Conservation (phyloP, 1,284 basidiomycete genomes). For the Exobasidium cylindrosporum region DNA sequence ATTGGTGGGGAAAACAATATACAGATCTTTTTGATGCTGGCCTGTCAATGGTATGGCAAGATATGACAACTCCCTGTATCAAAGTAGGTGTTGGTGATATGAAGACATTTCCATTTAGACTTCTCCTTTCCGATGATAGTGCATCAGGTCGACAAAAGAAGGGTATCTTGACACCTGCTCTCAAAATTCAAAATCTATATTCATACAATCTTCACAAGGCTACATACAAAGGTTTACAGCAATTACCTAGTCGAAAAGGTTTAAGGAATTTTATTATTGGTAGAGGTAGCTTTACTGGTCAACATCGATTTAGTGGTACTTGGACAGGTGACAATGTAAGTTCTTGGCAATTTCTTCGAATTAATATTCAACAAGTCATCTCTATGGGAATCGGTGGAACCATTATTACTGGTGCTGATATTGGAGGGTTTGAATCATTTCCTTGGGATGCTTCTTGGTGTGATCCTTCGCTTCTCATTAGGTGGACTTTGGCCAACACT, state of each 20-base stretch:
- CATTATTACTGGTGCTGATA: slow-evolving; percentile 7
- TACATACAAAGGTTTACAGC: slow-evolving; percentile 3
- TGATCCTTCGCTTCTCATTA: slow-evolving; percentile 6
- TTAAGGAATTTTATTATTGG: slow-evolving; percentile 10
- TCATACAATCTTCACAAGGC: slow-evolving; percentile 13
- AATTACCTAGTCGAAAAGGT: neutral
- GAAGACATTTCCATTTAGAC: slow-evolving; percentile 11
- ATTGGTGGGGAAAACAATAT: slow-evolving; percentile 16
- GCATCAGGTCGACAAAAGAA: neutral
- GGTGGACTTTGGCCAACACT: slow-evolving; percentile 5
- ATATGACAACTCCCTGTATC: slow-evolving; percentile 12
- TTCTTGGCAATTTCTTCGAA: slow-evolving; percentile 4
- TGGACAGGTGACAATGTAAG: slow-evolving; percentile 11
- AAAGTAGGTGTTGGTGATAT: slow-evolving; percentile 9
- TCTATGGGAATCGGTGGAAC: slow-evolving; percentile 9
- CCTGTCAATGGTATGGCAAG: slow-evolving; percentile 14
- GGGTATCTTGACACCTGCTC: neutral
- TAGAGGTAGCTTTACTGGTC: slow-evolving; percentile 10
- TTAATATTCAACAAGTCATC: slow-evolving; percentile 11
- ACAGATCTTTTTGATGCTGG: slow-evolving; percentile 13
- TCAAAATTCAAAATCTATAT: slow-evolving; percentile 10
- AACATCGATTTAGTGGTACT: slow-evolving; percentile 2
- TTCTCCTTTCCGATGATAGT: slow-evolving; percentile 8
- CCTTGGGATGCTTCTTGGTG: neutral
- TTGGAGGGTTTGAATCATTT: slow-evolving; percentile 8